phyloP scores from a whole-genome alignment of 495 filamentous ascomycete genomes.

The Neohortaea acidophila region DNA sequence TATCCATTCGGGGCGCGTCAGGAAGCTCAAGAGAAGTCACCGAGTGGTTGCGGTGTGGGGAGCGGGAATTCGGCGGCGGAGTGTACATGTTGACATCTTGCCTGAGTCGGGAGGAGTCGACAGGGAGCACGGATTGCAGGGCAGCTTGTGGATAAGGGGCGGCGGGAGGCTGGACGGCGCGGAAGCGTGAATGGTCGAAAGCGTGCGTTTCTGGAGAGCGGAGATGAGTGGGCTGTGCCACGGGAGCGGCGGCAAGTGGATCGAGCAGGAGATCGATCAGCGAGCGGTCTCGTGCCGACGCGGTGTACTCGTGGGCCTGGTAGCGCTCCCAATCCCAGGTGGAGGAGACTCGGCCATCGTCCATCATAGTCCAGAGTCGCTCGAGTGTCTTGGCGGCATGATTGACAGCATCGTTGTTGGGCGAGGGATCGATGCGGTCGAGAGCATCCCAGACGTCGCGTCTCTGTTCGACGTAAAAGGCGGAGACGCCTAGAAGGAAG shows the following conservation, averaged over 20 bases:
- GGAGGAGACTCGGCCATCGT: background rate
- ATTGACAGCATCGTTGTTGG: background rate
- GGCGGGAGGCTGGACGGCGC: background rate
- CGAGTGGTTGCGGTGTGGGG: background rate
- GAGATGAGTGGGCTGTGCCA: background rate
- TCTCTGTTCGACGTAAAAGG: background rate
- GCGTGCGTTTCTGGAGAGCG: slow-evolving; percentile 1
- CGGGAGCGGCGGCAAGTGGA: background rate
- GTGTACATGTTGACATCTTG: background rate
- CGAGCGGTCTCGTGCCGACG: background rate
- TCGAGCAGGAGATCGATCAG: slow-evolving; percentile 1
- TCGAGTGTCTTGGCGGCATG: slow-evolving; percentile 1
- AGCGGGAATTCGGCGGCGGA: background rate
- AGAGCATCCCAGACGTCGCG: background rate
- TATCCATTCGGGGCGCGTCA: background rate
- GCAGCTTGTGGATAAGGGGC: background rate
- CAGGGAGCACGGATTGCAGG: background rate
- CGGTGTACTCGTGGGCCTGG: slow-evolving; percentile 1
- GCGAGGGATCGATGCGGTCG: background rate
- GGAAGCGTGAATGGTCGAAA: slow-evolving; percentile 2
- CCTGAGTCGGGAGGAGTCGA: background rate
- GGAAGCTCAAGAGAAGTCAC: background rate
- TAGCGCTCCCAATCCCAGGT: slow-evolving; percentile 5
- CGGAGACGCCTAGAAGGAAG: background rate
- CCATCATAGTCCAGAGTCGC: slow-evolving; percentile 3